Base-by-base conservation (phyloP, 495 filamentous ascomycete genomes). In the Penicillium canariense region DNA sequence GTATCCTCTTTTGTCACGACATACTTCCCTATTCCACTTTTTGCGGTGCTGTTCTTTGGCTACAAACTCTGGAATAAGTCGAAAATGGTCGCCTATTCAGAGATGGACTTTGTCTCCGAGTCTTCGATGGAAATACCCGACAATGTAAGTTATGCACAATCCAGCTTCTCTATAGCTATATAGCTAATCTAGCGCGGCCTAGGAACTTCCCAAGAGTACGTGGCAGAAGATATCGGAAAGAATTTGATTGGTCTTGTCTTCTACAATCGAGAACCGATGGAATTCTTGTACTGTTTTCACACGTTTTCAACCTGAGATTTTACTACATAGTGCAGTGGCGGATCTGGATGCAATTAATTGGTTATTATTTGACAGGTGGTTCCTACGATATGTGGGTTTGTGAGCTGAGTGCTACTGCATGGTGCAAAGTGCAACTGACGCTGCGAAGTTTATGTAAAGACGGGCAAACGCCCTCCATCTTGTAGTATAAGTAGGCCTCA, bases 41-140 rank as follows among this genome's bases (percentile, higher is more conserved):
- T 63, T 30, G 53, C 57, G 2, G 60, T 60, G 8, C 36, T 63
- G 11, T 63, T 46, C 38, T 56, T 63, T 22, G 60, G 46, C 23
- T 63, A 60, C 44, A 60, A 63, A 22, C 45, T 60, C n/a, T 60
- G 50, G 52, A 56, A 56, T n/a, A 63, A 63, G 20, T 59, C 60
- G 1, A 56, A 60, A 30, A 60, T 63, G 36, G 20, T 63, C 49
- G 42, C 43, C 23, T 56, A 56, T 38, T 25, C 30, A 6, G 56
- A 63, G 7, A 59, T 63, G 56, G 60, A 60, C 31, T 57, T 63
- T 47, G 30, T 54, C 15, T 50, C 52, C 20, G 53, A 53, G 3
- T 63, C 60, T n/a, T 63, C 60, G 14, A 36, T 56, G 52, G 60
- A 49, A 18, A 48, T 63, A 22, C 30, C 46, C 25, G 50, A 49